A percentile compares a stretch with the other conserved stretches of the same genome.
Conservation (phyloP, 257 asterid genomes). For the Linderniella brevidens region DNA sequence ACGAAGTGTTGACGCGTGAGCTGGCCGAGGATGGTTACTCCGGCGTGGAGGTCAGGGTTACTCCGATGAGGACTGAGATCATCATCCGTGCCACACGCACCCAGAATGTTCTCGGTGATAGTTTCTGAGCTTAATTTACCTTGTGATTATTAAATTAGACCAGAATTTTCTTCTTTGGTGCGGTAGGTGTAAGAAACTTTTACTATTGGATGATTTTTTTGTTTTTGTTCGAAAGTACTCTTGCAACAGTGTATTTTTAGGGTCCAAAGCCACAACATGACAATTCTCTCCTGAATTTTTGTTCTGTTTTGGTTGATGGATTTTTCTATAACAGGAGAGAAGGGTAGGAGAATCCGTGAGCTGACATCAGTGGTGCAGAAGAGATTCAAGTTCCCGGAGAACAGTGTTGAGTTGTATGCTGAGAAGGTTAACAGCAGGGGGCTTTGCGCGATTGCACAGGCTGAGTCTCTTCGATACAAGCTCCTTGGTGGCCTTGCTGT, state of each 20-base stretch:
- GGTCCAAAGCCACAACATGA: background rate
- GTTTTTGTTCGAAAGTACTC: background rate
- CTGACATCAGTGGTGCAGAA: slow-evolving; percentile 6
- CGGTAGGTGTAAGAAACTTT: no score
- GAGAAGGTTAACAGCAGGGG: slow-evolving; percentile 6
- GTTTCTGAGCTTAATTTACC: background rate
- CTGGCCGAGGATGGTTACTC: slow-evolving; percentile 7
- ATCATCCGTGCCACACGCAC: slow-evolving; percentile 5
- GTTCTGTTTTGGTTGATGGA: background rate
- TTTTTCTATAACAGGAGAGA: background rate
- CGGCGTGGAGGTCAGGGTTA: slow-evolving; percentile 5
- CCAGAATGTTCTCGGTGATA: slow-evolving; percentile 4
- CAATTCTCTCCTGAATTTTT: background rate
- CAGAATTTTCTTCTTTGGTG: no score
- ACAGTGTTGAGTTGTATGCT: slow-evolving; percentile 5
- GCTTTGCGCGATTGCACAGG: slow-evolving; percentile 2
- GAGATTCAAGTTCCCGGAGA: slow-evolving; percentile 7
- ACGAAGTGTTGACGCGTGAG: slow-evolving; percentile 3
- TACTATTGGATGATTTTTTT: background rate
- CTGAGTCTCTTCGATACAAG: slow-evolving; percentile 4
- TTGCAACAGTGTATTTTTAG: background rate
- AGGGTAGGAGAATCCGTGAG: slow-evolving; percentile 5
- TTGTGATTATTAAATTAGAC: background rate
- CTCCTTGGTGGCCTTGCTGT: slow-evolving; percentile 7
- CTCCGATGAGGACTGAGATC: slow-evolving; percentile 5